A percentile compares a stretch with the other conserved stretches of the same genome.
phyloP scores from a whole-genome alignment of 257 asterid genomes.

The Echium plantagineum region DNA sequence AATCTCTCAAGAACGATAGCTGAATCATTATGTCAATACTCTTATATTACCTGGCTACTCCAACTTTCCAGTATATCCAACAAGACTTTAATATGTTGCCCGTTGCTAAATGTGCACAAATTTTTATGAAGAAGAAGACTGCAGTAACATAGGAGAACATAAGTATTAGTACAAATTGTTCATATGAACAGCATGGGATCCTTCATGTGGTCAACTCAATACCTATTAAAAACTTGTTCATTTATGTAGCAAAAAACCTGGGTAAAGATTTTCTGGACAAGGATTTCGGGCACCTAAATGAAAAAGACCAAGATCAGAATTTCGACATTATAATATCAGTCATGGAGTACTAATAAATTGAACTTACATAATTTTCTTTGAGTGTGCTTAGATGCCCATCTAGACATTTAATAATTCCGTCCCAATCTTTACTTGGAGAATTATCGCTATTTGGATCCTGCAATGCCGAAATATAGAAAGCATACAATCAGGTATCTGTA shows the following conservation, averaged over 20 bases:
- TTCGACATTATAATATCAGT: not conserved
- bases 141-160: constrained; percentile 13
- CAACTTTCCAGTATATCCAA: not conserved
- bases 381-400: constrained; percentile 63
- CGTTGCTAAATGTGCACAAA: not conserved
- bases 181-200: not conserved
- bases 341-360: constrained; percentile 4
- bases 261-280: constrained; percentile 70
- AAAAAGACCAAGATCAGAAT: constrained; percentile 20
- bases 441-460: too few relatives aligned
- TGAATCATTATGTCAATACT: not conserved
- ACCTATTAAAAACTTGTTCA: constrained; percentile 91
- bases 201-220: not conserved
- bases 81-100: not conserved
- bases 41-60: constrained; percentile 78
- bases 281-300: constrained; percentile 84
- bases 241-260: constrained; percentile 77
- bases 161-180: not conserved
- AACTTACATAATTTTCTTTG: constrained; percentile 82
- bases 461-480: not conserved
- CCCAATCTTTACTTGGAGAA: constrained; percentile 74
- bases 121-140: constrained; percentile 53
- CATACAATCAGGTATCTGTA: not conserved
- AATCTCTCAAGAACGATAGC: not conserved
- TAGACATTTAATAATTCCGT: constrained; percentile 74